Conservation (phyloP, 163 green algal genomes). For the Smithsoniella earleae region DNA sequence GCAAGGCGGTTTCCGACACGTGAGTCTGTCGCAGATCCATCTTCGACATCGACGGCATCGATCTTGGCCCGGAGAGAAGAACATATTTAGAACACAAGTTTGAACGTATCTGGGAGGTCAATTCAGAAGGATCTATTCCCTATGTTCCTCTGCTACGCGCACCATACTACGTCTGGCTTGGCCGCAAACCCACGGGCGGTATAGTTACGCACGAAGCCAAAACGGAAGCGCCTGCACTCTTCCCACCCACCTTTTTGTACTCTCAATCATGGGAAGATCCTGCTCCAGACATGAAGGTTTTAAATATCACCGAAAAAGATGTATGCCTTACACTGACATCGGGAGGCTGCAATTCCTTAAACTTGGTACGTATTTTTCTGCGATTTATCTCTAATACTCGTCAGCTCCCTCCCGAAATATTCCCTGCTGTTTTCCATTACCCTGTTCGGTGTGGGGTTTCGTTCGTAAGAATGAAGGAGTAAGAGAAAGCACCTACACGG, state of each 20-base stretch:
- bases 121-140: conserved; percentile 77
- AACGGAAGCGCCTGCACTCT: conserved; percentile 74
- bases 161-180: conserved; percentile 84
- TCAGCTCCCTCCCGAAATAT: no score
- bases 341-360: conserved; percentile 93
- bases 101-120: conserved; percentile 76
- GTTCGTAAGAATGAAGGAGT: no score
- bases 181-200: conserved; percentile 36
- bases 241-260: conserved; percentile 98
- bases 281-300: conserved; percentile 74
- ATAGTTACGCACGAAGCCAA: conserved; percentile 6
- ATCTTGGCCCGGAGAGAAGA: conserved; percentile 88
- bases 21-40: conserved; percentile 43
- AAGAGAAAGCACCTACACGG: no score
- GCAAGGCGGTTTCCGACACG: no score
- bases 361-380: conserved; percentile 74
- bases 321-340: conserved; percentile 89
- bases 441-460: no score
- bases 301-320: conserved; percentile 81
- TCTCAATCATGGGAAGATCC: conserved; percentile 97
- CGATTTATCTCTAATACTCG: no score
- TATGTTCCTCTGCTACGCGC: conserved; percentile 82
- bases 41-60: conserved; percentile 96
- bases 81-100: conserved; percentile 88
- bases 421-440: no score